Percentiles rank a stretch among this genome's conserved stretches.
phyloP scores from a whole-genome alignment of 169 alveolate genomes.

The Eimeria maxima region DNA sequence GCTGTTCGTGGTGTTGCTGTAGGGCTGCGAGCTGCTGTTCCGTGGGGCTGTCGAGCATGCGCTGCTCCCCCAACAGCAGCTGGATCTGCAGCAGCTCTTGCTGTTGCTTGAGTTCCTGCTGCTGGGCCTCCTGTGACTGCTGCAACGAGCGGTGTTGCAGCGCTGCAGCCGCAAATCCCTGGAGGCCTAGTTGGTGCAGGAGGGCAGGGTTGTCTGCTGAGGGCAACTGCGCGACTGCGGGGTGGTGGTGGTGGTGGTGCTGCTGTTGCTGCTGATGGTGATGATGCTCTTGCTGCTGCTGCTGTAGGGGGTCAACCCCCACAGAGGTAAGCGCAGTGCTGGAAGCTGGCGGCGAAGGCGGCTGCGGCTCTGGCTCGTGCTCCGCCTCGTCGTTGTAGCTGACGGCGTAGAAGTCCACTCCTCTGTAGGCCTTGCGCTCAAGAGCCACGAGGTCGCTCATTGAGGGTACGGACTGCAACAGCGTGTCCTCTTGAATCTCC shows the following conservation, averaged over 20 bases:
- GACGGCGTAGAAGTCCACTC: constrained; percentile 44
- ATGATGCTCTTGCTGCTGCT: constrained; percentile 53
- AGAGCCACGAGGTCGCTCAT: constrained; percentile 21
- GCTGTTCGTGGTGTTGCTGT: constrained; percentile 54
- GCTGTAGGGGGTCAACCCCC: constrained; percentile 56
- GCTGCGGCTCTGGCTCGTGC: constrained; percentile 65
- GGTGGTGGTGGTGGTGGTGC: background rate
- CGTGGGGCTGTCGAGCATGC: constrained; percentile 49
- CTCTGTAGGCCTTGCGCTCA: constrained; percentile 35
- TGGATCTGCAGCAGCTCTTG: constrained; percentile 70
- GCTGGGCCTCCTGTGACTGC: constrained; percentile 73
- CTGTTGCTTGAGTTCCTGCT: constrained; percentile 66
- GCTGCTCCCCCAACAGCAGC: constrained; percentile 76
- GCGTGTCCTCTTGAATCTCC: constrained; percentile 55
- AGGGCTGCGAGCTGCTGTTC: constrained; percentile 71
- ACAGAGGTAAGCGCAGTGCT: constrained; percentile 8
- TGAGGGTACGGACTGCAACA: constrained; percentile 54
- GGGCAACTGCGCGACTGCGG: constrained; percentile 23
- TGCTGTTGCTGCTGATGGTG: constrained; percentile 36
- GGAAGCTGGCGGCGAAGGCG: constrained; percentile 17
- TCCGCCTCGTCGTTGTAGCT: constrained; percentile 61
- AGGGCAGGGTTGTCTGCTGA: background rate
- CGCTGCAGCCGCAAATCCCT: constrained; percentile 63
- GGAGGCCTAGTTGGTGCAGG: constrained; percentile 62
- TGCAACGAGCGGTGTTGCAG: constrained; percentile 66